Evolutionary conservation across 164 flowering plant species (phyloP).

Genomic region (Chloranthus sessilifolius): DNA sequence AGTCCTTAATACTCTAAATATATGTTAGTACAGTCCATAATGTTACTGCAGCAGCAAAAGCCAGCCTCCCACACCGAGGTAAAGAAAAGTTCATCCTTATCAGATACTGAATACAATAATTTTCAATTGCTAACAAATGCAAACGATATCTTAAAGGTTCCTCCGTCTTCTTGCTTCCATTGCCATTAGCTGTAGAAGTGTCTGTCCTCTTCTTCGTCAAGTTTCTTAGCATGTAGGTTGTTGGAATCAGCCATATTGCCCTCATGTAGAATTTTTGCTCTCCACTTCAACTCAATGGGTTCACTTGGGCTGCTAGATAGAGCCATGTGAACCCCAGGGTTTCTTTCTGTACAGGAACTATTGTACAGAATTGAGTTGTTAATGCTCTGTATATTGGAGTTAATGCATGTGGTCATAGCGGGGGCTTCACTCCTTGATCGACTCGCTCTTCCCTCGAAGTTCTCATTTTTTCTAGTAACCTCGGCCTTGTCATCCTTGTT

Average conservation of each 20-base stretch:
- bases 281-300: conserved; percentile 8
- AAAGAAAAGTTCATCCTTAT: no score
- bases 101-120: no score
- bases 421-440: conserved; percentile 6
- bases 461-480: conserved; percentile 34
- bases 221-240: conserved; percentile 64
- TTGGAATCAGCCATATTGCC: conserved; percentile 33
- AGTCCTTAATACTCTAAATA: no score
- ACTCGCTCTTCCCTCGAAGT: conserved; percentile 16
- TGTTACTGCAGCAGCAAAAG: no score
- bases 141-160: no score
- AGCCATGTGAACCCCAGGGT: conserved; percentile 55
- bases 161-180: conserved; percentile 1
- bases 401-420: conserved; percentile 31
- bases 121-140: no score
- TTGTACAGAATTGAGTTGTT: conserved; percentile 58
- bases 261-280: conserved; percentile 15
- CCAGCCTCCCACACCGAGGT: no score
- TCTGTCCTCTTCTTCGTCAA: conserved; percentile 13
- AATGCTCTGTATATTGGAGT: conserved; percentile 63
- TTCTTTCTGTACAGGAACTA: conserved; percentile 41
- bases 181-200: conserved; percentile 6
- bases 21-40: no score
- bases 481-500: conserved; percentile 47
- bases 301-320: conserved; percentile 1